Evolutionary conservation across 2,329 filamentous ascomycete genomes (phyloP), one percentile per base, ranked within the genome.

Genomic region (Aspergillus brunneoviolaceus): DNA sequence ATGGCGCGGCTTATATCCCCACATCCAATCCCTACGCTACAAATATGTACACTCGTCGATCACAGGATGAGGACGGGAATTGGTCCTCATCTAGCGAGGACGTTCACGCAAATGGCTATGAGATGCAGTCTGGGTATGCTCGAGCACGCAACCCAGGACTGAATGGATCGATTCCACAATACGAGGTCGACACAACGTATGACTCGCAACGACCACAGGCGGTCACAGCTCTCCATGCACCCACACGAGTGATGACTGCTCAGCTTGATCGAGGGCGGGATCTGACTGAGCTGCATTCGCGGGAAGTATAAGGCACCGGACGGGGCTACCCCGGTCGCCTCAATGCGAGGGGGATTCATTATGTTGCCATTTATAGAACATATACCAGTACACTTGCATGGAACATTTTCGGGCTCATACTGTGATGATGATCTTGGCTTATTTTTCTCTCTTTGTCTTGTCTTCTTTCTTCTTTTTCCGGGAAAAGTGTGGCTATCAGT

Each of bases 11-110:
- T 4, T 71, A 74, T 49, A 59, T 59, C 4, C 55, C 62, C 5
- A 33, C 61, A 11, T 60, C 63, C 0, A 73, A 71, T 49, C 68
- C 74, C 3, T 73, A 68, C 33, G 58, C 59, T 2, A 63, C 70
- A 7, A 62, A 67, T 33, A 54, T 62, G 45, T 71, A 73, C 61
- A 58, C 63, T 27, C 73, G 70, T 39, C 71, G 68, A 7, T 59
- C 61, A 7, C 71, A 69, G n/a, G 72, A 73, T 21, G 67, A 72
- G 49, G 67, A 76, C 50, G 69, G 69, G 0, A 65, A 69, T 49
- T 77, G 70, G 68, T 77, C 74, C 2, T 72, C 70, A 1, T 76
- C 75, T 1, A 75, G 74, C 21, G 76, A 77, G 51, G 75, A 77
- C 53, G 75, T 76, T 56, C 65, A 73, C 5, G 67, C 65, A 2